A percentile compares a stretch with the other conserved stretches of the same genome.
Conservation (phyloP, 1,139 yeast genomes). For the Zygoascus hellenicus region DNA sequence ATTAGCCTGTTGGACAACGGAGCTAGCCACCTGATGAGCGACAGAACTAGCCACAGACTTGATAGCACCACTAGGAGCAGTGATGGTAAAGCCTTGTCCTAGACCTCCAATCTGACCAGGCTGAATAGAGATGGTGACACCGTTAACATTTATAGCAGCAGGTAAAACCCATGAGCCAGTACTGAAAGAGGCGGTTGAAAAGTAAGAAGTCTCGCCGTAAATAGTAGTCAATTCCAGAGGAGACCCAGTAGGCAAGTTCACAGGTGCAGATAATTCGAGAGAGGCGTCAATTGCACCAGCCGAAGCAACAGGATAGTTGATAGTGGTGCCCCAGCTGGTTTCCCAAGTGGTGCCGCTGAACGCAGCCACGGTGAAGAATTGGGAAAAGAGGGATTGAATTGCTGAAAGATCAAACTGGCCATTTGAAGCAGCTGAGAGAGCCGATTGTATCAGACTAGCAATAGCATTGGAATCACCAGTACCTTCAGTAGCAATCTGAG, state of each 20-base stretch:
- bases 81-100: not conserved
- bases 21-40: conserved; percentile 5
- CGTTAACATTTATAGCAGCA: conserved; percentile 2
- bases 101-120: conserved; percentile 6
- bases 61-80: conserved; percentile 1
- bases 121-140: conserved; percentile 3
- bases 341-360: too few species aligned
- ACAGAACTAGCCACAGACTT: conserved; percentile 1
- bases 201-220: not conserved
- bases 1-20: conserved; percentile 2
- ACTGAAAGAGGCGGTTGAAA: conserved; percentile 3
- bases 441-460: not conserved
- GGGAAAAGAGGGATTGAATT: conserved; percentile 1
- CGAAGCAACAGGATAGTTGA: not conserved
- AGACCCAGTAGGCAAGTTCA: not conserved
- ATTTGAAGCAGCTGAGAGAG: not conserved
- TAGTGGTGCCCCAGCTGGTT: not conserved
- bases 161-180: conserved; percentile 7
- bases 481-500: not conserved
- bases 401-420: conserved; percentile 1
- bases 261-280: not conserved
- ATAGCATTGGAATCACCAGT: not conserved
- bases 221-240: not conserved
- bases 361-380: not conserved
- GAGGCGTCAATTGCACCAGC: not conserved